A percentile compares a stretch with the other conserved stretches of the same genome.
Conservation (phyloP, 1,139 yeast genomes). For the Protomyces lactucae-debilis region DNA sequence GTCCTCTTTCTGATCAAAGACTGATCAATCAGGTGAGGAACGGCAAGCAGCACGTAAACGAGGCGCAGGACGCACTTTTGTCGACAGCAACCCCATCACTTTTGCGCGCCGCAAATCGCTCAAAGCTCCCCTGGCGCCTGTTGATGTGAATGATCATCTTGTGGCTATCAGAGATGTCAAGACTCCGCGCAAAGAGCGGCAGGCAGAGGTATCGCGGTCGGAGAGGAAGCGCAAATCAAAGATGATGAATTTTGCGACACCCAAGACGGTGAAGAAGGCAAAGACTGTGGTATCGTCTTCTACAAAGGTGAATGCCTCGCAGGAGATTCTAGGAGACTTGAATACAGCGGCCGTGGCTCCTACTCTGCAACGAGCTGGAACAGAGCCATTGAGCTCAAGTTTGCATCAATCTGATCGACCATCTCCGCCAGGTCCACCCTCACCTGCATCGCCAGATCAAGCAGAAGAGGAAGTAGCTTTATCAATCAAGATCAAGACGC, state of each 20-base stretch:
- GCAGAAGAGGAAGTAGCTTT: no score
- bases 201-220: background rate
- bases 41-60: slow-evolving; percentile 5
- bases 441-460: no score
- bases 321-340: background rate
- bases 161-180: background rate
- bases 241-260: slow-evolving; percentile 12
- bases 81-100: background rate
- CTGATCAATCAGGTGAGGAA: slow-evolving; percentile 1
- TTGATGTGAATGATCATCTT: background rate
- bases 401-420: no score
- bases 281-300: background rate
- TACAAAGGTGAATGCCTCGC: background rate
- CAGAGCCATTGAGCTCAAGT: no score
- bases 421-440: no score
- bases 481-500: background rate
- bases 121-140: background rate
- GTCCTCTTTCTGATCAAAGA: background rate
- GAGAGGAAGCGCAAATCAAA: background rate
- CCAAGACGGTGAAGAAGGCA: background rate
- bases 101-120: slow-evolving; percentile 1
- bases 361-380: no score
- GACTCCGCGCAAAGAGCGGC: background rate
- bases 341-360: no score
- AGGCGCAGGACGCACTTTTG: slow-evolving; percentile 10